A percentile compares a stretch with the other conserved stretches of the same genome.
These are phyloP conservation scores for Tolypocladium album DNA, from an alignment of 2,329 filamentous ascomycete genomes.

Conservation along the genomic window DNA sequence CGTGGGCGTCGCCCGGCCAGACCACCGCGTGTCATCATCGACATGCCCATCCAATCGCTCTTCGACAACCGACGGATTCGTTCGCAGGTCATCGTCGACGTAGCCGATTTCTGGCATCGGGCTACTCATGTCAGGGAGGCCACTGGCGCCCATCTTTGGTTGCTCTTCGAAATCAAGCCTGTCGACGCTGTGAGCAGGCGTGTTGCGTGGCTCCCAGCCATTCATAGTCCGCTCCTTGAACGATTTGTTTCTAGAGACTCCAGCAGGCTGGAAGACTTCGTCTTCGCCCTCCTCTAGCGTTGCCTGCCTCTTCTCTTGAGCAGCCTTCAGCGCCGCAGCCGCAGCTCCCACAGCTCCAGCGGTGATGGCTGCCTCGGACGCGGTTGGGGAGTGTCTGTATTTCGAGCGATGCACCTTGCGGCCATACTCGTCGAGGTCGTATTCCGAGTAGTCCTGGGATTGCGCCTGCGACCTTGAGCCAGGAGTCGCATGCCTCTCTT, in stretches of 20 bases:
- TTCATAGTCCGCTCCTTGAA: constrained; percentile 53
- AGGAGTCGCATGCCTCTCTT: constrained; percentile 30
- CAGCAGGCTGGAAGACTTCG: constrained; percentile 33
- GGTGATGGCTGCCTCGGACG: constrained; percentile 47
- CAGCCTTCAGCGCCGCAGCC: constrained; percentile 39
- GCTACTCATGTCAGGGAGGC: constrained; percentile 56
- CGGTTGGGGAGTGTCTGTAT: constrained; percentile 41
- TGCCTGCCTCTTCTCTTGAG: constrained; percentile 33
- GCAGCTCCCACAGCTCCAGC: constrained; percentile 43
- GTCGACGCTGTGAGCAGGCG: constrained; percentile 49
- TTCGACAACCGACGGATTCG: constrained; percentile 76
- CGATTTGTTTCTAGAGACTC: constrained; percentile 49
- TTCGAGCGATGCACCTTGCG: constrained; percentile 38
- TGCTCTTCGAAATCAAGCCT: constrained; percentile 41
- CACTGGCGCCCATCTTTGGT: constrained; percentile 55
- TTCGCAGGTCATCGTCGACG: constrained; percentile 57
- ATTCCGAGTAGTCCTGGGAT: constrained; percentile 41
- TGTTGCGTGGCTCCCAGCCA: constrained; percentile 41
- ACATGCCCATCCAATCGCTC: constrained; percentile 52
- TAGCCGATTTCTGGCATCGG: constrained; percentile 73
- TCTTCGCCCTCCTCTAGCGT: constrained; percentile 20
- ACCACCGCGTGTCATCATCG: constrained; percentile 34
- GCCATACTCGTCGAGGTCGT: constrained; percentile 47
- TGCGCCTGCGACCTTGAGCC: constrained; percentile 23
- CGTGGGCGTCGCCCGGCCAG: constrained; percentile 43